These are phyloP conservation scores for Gossypium stocksii DNA, from an alignment of 345 rosid genomes.

Conservation along the genomic window DNA sequence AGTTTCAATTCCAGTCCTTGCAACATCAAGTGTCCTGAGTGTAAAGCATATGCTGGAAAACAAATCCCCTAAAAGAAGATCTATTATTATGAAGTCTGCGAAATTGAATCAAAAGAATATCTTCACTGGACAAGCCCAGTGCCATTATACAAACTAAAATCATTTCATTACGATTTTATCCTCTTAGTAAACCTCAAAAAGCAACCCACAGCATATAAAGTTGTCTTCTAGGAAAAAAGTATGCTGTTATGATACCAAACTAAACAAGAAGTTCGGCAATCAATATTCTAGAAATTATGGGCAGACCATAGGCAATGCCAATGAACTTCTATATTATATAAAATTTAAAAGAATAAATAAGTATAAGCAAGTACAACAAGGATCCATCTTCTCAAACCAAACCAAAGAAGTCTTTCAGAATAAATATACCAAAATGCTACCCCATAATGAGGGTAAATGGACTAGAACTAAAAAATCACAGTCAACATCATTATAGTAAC, in stretches of 20 bases:
- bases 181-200: neutral
- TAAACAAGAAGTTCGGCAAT: neutral
- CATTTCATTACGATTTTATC: neutral
- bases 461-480: slow-evolving; percentile 3
- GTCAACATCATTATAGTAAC: neutral
- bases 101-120: neutral
- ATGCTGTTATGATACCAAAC: neutral
- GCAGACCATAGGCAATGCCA: neutral
- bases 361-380: neutral
- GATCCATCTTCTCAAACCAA: neutral
- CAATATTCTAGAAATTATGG: neutral
- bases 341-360: neutral
- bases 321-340: neutral
- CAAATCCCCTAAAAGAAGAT: neutral
- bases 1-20: slow-evolving; percentile 9
- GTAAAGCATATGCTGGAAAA: slow-evolving; percentile 10
- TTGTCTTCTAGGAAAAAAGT: neutral
- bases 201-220: neutral
- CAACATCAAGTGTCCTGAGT: slow-evolving; percentile 11
- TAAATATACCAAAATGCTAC: neutral
- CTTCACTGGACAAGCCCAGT: neutral
- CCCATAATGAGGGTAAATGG: neutral
- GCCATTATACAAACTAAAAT: neutral
- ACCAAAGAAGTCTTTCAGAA: neutral
- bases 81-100: neutral